Base-by-base conservation (phyloP, 2,329 filamentous ascomycete genomes). In the Xylariales sp. region DNA sequence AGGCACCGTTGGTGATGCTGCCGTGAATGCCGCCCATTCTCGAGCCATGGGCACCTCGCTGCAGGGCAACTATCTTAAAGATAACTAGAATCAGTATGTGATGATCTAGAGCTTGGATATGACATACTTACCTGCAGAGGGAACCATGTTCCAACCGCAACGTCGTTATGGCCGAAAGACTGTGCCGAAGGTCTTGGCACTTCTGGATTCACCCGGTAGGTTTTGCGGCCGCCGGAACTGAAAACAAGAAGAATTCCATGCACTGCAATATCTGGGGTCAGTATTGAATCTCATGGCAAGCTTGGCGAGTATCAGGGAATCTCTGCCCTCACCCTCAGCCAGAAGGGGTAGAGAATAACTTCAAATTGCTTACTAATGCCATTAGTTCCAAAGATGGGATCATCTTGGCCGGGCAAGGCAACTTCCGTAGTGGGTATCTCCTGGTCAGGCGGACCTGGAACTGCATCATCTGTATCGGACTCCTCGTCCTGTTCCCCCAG, bases 21-120 rank as follows among this genome's bases (percentile, higher is more conserved):
- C 55, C 56, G 12, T 49, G 28, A 11, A 59, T 58, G 1, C 55
- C 55, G 4, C 38, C 53, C 18, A 52, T 53, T 2, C 45, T 41
- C 12, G 46, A 27, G 3, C 53, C 52, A 27, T 59, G 56, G 2
- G 53, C 55, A 3, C 56, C 56, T 9, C 49, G 50, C n/a, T 53
- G 51, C 3, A 58, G 46, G 2, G 55, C 53, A 4, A 50, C 51
- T 9, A 58, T 41, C 20, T 40, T 10, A 8, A n/a, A 27, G 14
- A 15, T 9, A 32, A 32, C 9, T 8, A 14, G 31, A 7, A 14
- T n/a, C 14, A 32, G 15, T 32, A 18, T 14, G 24, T 27, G n/a
- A n/a, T n/a, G n/a, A n/a, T n/a, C n/a, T n/a, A n/a, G n/a, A n/a
- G n/a, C n/a, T n/a, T n/a, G n/a, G n/a, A n/a, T n/a, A n/a, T n/a